A percentile compares a stretch with the other conserved stretches of the same genome.
Conservation (phyloP, 345 rosid genomes). For the Cardamine resedifolia region DNA sequence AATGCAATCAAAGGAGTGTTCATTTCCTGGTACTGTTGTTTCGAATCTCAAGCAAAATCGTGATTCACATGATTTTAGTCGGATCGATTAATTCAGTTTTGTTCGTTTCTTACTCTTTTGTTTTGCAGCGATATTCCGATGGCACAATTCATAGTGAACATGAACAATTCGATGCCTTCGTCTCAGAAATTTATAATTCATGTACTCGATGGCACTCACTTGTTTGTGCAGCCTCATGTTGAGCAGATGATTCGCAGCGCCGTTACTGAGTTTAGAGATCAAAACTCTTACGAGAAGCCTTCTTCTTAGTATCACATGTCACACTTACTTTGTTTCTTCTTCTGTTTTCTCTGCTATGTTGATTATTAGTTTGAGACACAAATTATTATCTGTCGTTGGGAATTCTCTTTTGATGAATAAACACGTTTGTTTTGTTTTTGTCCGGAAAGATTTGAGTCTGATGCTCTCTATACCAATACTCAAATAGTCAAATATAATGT, state of each 20-base stretch:
- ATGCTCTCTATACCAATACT: background rate
- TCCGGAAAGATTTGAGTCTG: background rate
- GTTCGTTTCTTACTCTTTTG: background rate
- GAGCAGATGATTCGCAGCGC: slow-evolving; percentile 72
- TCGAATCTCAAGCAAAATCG: background rate
- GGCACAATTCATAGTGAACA: slow-evolving; percentile 79
- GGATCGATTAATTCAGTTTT: background rate
- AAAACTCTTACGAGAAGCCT: slow-evolving; percentile 88
- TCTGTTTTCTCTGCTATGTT: background rate
- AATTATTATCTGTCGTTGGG: background rate
- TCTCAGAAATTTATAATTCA: slow-evolving; percentile 86
- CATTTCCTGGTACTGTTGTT: slow-evolving; percentile 55
- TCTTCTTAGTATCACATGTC: slow-evolving; percentile 34
- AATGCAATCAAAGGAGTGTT: slow-evolving; percentile 85
- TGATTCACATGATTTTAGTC: background rate
- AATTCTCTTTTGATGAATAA: background rate
- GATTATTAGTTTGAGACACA: background rate
- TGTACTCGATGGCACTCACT: slow-evolving; percentile 62
- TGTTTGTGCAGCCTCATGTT: slow-evolving; percentile 76
- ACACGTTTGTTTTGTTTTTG: background rate
- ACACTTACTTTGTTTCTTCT: background rate
- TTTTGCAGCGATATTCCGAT: slow-evolving; percentile 71
- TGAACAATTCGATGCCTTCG: slow-evolving; percentile 63
- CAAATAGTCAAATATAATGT: background rate
- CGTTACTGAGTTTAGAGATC: slow-evolving; percentile 76